Percentiles rank a stretch among this genome's conserved stretches.
phyloP scores from a whole-genome alignment of 2,329 filamentous ascomycete species.

The Colletotrichum filicis region DNA sequence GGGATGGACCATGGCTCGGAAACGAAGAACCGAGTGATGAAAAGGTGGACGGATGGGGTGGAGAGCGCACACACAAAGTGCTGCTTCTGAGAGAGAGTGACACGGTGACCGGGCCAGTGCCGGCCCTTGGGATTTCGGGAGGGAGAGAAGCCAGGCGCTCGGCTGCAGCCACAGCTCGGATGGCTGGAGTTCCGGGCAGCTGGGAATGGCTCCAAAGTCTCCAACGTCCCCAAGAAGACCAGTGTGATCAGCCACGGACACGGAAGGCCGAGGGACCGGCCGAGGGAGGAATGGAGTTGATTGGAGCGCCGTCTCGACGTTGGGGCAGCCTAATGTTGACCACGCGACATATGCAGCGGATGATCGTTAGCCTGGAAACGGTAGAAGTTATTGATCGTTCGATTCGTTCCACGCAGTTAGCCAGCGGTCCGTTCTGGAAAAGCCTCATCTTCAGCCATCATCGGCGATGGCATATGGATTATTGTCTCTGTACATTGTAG shows the following conservation, averaged over 20 bases:
- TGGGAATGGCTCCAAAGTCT: constrained; percentile 16
- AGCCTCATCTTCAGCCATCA: neutral
- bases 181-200: constrained; percentile 32
- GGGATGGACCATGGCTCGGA: constrained; percentile 29
- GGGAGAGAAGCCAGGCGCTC: constrained; percentile 33
- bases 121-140: constrained; percentile 19
- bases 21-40: constrained; percentile 21
- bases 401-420: neutral
- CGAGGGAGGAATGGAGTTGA: constrained; percentile 8
- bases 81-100: neutral
- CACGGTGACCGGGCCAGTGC: constrained; percentile 1
- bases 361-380: constrained; percentile 6
- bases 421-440: neutral
- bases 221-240: neutral
- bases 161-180: constrained; percentile 36
- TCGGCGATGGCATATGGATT: neutral
- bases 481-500: too few species aligned
- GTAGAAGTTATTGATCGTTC: neutral
- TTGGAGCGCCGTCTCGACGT: neutral
- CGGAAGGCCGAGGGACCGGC: constrained; percentile 29
- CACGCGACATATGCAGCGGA: neutral
- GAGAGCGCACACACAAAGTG: neutral
- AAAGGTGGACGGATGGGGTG: constrained; percentile 13
- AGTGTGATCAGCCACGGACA: constrained; percentile 33
- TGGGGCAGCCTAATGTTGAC: neutral